phyloP scores from a whole-genome alignment of 331 rosid species.

The Phaseolus coccineus region DNA sequence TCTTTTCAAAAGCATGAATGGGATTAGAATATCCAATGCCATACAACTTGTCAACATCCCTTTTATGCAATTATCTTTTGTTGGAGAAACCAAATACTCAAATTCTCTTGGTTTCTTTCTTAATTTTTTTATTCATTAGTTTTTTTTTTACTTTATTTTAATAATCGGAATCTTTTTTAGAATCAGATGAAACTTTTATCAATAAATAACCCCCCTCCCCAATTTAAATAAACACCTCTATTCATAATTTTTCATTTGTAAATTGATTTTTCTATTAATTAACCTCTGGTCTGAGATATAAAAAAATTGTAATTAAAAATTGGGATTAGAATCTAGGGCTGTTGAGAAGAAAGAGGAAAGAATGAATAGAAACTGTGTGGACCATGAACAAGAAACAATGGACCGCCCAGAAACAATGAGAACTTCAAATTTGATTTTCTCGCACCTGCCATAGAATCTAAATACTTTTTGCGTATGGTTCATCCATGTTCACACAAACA shows the following conservation, averaged over 20 bases:
- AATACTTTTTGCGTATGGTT: conserved; percentile 13
- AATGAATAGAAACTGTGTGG: conserved; percentile 27
- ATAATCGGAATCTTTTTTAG: not conserved
- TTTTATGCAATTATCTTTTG: not conserved
- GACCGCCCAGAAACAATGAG: conserved; percentile 16
- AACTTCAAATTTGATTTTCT: conserved; percentile 32
- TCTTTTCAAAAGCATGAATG: conserved; percentile 28
- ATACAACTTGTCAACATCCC: not conserved
- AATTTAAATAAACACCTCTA: not conserved
- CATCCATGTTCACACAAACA: conserved; percentile 25
- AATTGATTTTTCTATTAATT: not conserved
- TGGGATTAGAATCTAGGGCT: conserved; percentile 12
- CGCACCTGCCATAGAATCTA: conserved; percentile 27
- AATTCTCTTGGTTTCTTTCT: not conserved
- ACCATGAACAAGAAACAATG: conserved; percentile 6
- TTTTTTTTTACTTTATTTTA: not conserved
- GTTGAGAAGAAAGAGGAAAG: conserved; percentile 30
- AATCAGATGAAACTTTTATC: not conserved
- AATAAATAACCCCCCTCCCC: not conserved
- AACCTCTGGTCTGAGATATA: not conserved
- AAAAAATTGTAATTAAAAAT: not conserved
- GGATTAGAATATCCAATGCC: conserved; percentile 32
- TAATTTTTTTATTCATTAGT: not conserved
- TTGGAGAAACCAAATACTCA: not conserved
- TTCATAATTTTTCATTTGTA: too few species aligned